phyloP scores from a whole-genome alignment of 2,329 filamentous ascomycete genomes.

The Fusarium graminum region DNA sequence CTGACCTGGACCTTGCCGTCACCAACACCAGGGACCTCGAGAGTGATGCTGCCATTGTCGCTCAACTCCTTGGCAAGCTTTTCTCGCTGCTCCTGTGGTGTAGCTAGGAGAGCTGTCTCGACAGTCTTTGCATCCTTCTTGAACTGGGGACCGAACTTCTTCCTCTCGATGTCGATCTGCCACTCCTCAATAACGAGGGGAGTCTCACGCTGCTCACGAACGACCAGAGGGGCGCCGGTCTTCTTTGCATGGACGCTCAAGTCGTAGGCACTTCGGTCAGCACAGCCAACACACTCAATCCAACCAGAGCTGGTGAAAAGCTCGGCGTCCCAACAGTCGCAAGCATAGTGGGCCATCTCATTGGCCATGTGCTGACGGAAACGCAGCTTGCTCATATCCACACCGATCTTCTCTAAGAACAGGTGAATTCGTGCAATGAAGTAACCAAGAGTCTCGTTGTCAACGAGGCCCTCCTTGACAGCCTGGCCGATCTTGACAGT shows the following conservation, averaged over 20 bases:
- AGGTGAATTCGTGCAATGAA: slow-evolving; percentile 94
- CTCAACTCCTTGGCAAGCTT: slow-evolving; percentile 80
- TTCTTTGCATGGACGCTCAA: slow-evolving; percentile 92
- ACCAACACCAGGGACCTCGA: slow-evolving; percentile 77
- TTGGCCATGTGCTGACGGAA: slow-evolving; percentile 96
- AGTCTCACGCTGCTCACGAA: slow-evolving; percentile 83
- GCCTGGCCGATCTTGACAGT: slow-evolving; percentile 87
- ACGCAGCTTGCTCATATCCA: slow-evolving; percentile 88
- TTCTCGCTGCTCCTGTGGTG: slow-evolving; percentile 85
- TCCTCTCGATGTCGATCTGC: slow-evolving; percentile 89
- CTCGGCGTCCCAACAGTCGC: slow-evolving; percentile 98
- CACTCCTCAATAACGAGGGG: slow-evolving; percentile 88
- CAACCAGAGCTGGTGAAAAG: slow-evolving; percentile 92
- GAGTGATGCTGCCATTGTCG: slow-evolving; percentile 78
- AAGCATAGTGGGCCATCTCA: slow-evolving; percentile 88
- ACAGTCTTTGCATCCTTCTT: slow-evolving; percentile 94
- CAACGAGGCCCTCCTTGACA: slow-evolving; percentile 83
- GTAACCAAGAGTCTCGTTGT: slow-evolving; percentile 98
- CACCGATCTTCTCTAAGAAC: slow-evolving; percentile 89
- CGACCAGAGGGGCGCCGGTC: slow-evolving; percentile 87
- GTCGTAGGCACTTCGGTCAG: slow-evolving; percentile 95
- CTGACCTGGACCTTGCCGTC: slow-evolving; percentile 82
- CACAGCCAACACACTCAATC: slow-evolving; percentile 98
- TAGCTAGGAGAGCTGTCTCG: slow-evolving; percentile 80
- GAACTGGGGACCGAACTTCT: slow-evolving; percentile 94